phyloP scores from a whole-genome alignment of 805 yeast species.

The Starmerella khaoyaiensis region DNA sequence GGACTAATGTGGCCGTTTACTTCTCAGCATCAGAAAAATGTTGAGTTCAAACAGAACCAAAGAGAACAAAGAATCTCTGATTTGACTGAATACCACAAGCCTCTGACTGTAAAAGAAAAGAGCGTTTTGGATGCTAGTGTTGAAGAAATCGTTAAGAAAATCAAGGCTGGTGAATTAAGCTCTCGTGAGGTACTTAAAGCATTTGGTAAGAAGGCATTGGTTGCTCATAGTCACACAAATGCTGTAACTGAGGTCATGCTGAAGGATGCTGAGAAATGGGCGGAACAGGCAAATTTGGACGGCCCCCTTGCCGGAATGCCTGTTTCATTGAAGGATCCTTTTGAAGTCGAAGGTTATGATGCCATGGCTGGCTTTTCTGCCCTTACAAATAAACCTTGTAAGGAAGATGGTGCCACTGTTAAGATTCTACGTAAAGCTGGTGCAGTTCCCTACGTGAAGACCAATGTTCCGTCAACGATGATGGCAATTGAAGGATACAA shows the following conservation, averaged over 20 bases:
- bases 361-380: conserved; percentile 41
- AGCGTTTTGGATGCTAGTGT: conserved; percentile 34
- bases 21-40: conserved; percentile 8
- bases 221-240: conserved; percentile 46
- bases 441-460: conserved; percentile 43
- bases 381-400: conserved; percentile 31
- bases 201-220: conserved; percentile 50
- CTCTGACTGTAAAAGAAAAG: conserved; percentile 27
- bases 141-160: conserved; percentile 31
- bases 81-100: conserved; percentile 32
- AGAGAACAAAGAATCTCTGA: conserved; percentile 28
- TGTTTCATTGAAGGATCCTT: conserved; percentile 48
- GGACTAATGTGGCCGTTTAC: conserved; percentile 6
- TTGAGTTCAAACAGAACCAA: conserved; percentile 25
- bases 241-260: conserved; percentile 50
- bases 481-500: conserved; percentile 46
- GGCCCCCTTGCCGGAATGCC: conserved; percentile 57
- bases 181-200: conserved; percentile 47
- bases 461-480: conserved; percentile 44
- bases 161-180: conserved; percentile 36
- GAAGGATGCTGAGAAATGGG: conserved; percentile 55
- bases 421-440: conserved; percentile 38
- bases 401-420: conserved; percentile 32
- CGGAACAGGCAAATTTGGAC: conserved; percentile 37
- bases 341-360: conserved; percentile 37